Evolutionary conservation across 768 basidiomycete genomes (phyloP), one percentile per base, ranked within the genome.

Genomic region (Termitomyces sp.): DNA sequence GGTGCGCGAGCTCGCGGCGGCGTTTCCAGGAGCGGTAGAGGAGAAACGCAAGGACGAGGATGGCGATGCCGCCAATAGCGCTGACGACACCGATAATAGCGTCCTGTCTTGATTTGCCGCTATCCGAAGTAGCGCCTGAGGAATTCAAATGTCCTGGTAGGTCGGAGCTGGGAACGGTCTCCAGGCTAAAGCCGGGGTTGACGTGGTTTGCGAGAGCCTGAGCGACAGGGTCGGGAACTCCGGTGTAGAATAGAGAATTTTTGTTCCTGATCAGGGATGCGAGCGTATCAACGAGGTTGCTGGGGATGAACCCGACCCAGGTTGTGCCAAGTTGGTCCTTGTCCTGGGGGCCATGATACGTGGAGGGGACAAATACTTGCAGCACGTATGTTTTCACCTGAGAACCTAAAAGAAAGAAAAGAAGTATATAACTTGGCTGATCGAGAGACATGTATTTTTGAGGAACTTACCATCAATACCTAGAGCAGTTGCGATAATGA

Each of bases 41-140:
- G 63, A 95, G 86, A 74, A 84, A 89, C 15, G 77, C 78, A 31
- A 93, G 77, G 37, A 89, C 83, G 42, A 91, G 64, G 43, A 93
- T 67, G 0, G 91, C 85, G 54, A 94, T 79, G 5, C 81, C 89
- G 12, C 93, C 93, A 19, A 96, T 79, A 2, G 88, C 84, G 41
- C 81, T 84, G 60, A 93, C 89, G 3, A 96, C 92, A 21, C 94
- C 94, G 59, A 97, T 94, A 66, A 96, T 94, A 26, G 91, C 91
- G 62, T 95, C 84, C 65, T 89, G 81, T 12, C 91, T 79, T 15
- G 78, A 74, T 63, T 80, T 82, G 54, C 73, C 71, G 21, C 59
- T 62, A 40, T 60, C 59, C n/a, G 68, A 66, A 15, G 73, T 68
- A 26, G 66, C 69, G 30, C 63, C 71, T 1, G 67, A 63, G 14